A percentile compares a stretch with the other conserved stretches of the same genome.
Conservation (phyloP, 2,329 filamentous ascomycete species). For the Colletotrichum endophyticum region DNA sequence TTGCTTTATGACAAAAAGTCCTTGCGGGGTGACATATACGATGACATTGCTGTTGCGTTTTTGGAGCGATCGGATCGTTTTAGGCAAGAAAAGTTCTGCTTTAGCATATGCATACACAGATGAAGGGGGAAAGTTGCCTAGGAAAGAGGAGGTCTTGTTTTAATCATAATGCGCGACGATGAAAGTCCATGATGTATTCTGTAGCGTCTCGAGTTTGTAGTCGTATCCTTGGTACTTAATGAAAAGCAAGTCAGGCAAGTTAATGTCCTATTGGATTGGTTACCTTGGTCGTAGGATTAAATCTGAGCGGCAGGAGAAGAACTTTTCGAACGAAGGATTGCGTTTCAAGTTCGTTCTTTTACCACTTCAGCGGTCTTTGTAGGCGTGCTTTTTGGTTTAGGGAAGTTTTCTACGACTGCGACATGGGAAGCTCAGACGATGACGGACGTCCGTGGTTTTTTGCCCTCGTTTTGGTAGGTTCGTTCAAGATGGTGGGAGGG, state of each 20-base stretch:
- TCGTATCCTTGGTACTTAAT: background rate
- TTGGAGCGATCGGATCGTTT: background rate
- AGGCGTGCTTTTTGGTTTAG: background rate
- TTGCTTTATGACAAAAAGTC: background rate
- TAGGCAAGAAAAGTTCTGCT: background rate
- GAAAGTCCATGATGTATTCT: background rate
- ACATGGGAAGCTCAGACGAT: background rate
- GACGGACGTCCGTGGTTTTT: constrained; percentile 10
- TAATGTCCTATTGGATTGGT: background rate
- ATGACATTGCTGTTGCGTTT: background rate
- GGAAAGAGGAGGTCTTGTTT: background rate
- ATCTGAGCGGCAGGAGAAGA: background rate
- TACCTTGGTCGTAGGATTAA: background rate
- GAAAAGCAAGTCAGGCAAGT: background rate
- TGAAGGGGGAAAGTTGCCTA: background rate
- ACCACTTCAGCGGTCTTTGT: background rate
- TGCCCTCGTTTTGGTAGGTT: background rate
- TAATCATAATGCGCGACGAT: background rate
- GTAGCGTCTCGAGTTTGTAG: background rate
- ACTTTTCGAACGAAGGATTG: background rate
- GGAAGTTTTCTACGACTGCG: background rate
- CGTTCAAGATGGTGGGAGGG: background rate
- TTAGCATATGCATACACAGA: background rate
- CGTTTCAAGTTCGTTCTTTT: background rate
- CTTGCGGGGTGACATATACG: background rate